Conservation (phyloP, 345 rosid genomes). For the Melaleuca quinquenervia region DNA sequence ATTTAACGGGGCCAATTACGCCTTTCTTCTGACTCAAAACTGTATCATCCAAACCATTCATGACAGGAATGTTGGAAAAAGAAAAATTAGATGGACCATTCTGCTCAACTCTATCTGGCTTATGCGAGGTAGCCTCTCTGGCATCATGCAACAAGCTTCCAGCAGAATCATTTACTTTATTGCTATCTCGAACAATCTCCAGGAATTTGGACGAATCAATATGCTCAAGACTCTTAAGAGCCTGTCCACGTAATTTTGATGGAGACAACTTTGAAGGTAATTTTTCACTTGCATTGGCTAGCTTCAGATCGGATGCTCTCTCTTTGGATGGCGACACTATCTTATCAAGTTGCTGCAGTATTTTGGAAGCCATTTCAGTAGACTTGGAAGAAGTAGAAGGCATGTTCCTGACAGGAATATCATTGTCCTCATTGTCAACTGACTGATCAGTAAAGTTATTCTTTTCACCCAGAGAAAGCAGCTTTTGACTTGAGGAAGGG, state of each 20-base stretch:
- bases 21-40: slow-evolving; percentile 9
- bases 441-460: slow-evolving; percentile 9
- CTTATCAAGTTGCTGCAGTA: slow-evolving; percentile 60
- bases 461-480: slow-evolving; percentile 13
- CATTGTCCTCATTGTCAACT: slow-evolving; percentile 25
- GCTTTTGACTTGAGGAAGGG: slow-evolving; percentile 17
- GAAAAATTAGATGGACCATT: slow-evolving; percentile 18
- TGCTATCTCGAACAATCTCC: slow-evolving; percentile 31
- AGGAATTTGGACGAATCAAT: slow-evolving; percentile 40
- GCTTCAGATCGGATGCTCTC: neutral
- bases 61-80: slow-evolving; percentile 6
- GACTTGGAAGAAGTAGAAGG: slow-evolving; percentile 65
- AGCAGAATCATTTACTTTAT: slow-evolving; percentile 9
- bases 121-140: slow-evolving; percentile 17
- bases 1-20: slow-evolving; percentile 11
- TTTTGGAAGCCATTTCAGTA: slow-evolving; percentile 70
- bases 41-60: slow-evolving; percentile 15
- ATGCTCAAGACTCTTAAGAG: slow-evolving; percentile 71
- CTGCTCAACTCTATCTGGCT: slow-evolving; percentile 25
- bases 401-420: slow-evolving; percentile 26
- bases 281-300: slow-evolving; percentile 33
- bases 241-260: slow-evolving; percentile 62
- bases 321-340: slow-evolving; percentile 32
- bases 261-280: slow-evolving; percentile 67
- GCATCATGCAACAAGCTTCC: slow-evolving; percentile 6